Conservation (phyloP, 2,329 filamentous ascomycete genomes). For the Pestalotiopsis sp. region DNA sequence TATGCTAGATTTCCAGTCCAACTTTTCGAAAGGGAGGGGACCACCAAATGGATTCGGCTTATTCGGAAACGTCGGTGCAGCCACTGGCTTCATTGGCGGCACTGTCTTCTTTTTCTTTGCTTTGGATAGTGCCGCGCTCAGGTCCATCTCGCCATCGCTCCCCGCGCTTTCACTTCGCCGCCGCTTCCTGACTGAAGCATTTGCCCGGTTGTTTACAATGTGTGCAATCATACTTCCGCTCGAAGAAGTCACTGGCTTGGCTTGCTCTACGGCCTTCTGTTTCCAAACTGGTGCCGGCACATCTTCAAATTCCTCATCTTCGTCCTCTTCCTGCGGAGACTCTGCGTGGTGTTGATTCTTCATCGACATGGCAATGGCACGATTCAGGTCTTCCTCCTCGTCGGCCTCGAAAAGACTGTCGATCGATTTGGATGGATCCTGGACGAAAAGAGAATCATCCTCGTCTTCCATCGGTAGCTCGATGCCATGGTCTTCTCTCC, state of each 20-base stretch:
- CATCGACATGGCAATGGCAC: conserved; percentile 84
- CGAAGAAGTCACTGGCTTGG: conserved; percentile 53
- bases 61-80: conserved; percentile 46
- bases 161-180: conserved; percentile 50
- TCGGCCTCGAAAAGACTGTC: conserved; percentile 28
- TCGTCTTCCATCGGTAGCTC: conserved; percentile 33
- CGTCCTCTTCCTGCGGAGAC: conserved; percentile 36
- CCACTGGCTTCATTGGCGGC: conserved; percentile 32
- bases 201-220: conserved; percentile 74
- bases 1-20: conserved; percentile 68
- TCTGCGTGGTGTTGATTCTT: conserved; percentile 57
- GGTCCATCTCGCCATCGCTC: conserved; percentile 80
- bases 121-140: conserved; percentile 74
- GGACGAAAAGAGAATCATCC: conserved; percentile 61
- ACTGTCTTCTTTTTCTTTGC: conserved; percentile 63
- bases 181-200: conserved; percentile 56
- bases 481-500: conserved; percentile 13
- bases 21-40: conserved; percentile 87
- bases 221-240: conserved; percentile 69
- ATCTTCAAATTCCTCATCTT: conserved; percentile 51
- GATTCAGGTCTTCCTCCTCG: conserved; percentile 67
- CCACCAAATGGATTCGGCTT: conserved; percentile 71
- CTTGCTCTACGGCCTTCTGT: conserved; percentile 53
- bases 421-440: conserved; percentile 23
- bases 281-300: conserved; percentile 56